These are phyloP conservation scores for Umbelopsis sp. DNA, from an alignment of 371 early-diverging fungal genomes.

Conservation along the genomic window DNA sequence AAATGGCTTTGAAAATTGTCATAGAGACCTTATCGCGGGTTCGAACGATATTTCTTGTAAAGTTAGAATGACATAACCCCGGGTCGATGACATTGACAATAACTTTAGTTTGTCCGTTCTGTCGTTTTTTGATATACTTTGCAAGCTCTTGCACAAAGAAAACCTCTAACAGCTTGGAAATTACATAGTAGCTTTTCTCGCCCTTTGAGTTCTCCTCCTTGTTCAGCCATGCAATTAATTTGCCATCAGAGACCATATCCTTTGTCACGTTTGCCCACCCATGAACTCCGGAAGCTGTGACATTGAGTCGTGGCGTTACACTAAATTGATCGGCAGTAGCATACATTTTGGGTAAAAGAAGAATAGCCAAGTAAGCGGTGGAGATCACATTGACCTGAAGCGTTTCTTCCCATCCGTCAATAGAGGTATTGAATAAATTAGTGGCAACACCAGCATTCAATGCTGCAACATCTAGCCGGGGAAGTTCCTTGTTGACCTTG, in stretches of 20 bases:
- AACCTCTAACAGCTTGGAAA: background rate
- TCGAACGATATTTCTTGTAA: background rate
- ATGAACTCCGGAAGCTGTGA: background rate
- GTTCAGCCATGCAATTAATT: background rate
- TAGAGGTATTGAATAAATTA: background rate
- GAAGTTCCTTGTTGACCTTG: background rate
- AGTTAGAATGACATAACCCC: background rate
- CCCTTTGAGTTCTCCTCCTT: background rate
- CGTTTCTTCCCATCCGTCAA: background rate
- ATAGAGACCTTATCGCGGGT: background rate
- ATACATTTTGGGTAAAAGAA: constrained; percentile 1
- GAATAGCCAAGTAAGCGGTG: background rate
- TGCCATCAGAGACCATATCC: background rate
- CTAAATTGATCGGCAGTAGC: background rate
- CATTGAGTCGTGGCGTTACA: background rate
- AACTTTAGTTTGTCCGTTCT: background rate
- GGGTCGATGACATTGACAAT: background rate
- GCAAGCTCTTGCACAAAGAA: background rate
- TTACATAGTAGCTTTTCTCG: background rate
- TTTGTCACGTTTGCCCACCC: background rate
- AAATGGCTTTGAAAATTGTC: background rate
- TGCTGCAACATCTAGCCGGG: background rate
- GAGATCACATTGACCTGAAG: constrained; percentile 13
- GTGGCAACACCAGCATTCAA: constrained; percentile 2
- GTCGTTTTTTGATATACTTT: background rate